Percentiles rank a stretch among this genome's conserved stretches.
Evolutionary conservation across 495 filamentous ascomycete species (phyloP).

Genomic region (Penicillium bialowiezense): DNA sequence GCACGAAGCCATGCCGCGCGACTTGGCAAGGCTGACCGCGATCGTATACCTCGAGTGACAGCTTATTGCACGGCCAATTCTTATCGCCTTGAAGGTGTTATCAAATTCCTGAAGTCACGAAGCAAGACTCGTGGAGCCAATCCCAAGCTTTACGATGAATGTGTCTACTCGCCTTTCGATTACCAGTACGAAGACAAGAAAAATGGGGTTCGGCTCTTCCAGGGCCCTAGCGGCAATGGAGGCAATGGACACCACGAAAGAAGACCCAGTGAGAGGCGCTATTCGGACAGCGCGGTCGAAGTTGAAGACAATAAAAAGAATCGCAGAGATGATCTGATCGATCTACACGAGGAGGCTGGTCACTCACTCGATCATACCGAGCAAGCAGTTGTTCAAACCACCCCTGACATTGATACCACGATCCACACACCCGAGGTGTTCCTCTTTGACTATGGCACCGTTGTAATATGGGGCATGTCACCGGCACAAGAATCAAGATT

Average conservation of each 20-base stretch:
- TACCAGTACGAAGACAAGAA: constrained; percentile 56
- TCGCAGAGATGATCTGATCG: constrained; percentile 53
- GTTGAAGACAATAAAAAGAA: constrained; percentile 49
- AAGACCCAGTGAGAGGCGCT: constrained; percentile 56
- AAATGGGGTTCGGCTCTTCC: constrained; percentile 18
- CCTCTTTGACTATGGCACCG: constrained; percentile 96
- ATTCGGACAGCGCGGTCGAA: constrained; percentile 61
- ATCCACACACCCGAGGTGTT: constrained; percentile 94
- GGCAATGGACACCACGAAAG: constrained; percentile 32
- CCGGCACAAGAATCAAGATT: constrained; percentile 79
- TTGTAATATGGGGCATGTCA: constrained; percentile 99
- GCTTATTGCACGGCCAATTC: constrained; percentile 93
- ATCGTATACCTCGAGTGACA: constrained; percentile 83
- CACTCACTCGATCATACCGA: constrained; percentile 27
- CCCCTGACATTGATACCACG: constrained; percentile 52
- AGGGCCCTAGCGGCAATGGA: constrained; percentile 17
- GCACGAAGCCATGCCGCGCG: constrained; percentile 89
- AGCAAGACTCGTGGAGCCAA: constrained; percentile 69
- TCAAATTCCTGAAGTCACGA: constrained; percentile 84
- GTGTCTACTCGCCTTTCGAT: constrained; percentile 89
- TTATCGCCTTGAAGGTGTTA: constrained; percentile 82
- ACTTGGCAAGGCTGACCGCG: constrained; percentile 88
- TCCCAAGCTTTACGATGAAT: constrained; percentile 93
- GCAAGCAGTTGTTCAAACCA: constrained; percentile 24
- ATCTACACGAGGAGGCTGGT: constrained; percentile 43